Evolutionary conservation across 139 green algal species (phyloP).

Genomic region (Dunaliella sp.): DNA sequence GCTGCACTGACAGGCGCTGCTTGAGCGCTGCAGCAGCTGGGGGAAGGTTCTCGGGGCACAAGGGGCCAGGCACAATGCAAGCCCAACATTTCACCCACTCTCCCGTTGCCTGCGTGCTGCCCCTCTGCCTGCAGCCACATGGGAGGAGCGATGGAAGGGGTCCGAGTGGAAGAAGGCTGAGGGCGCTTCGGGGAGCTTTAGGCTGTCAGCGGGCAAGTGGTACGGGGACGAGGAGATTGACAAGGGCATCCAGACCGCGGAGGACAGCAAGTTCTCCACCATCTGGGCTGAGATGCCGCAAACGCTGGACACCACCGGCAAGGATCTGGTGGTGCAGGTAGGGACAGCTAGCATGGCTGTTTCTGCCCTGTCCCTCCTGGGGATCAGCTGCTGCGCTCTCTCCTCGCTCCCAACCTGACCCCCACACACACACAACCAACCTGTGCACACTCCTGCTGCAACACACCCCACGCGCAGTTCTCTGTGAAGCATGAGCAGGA

Average conservation of each 20-base stretch:
- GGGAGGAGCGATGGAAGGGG: slow-evolving; percentile 70
- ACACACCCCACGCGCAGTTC: slow-evolving; percentile 55
- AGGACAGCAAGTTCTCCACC: slow-evolving; percentile 79
- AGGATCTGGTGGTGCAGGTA: slow-evolving; percentile 83
- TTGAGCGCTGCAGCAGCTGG: background rate
- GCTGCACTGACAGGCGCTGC: slow-evolving; percentile 4
- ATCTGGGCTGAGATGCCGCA: slow-evolving; percentile 59
- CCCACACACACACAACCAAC: too few species aligned
- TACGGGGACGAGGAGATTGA: slow-evolving; percentile 53
- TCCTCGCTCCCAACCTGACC: too few species aligned
- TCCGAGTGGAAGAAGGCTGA: slow-evolving; percentile 71
- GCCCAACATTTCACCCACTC: too few species aligned
- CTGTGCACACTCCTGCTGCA: background rate
- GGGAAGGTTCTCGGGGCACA: background rate
- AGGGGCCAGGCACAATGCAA: too few species aligned
- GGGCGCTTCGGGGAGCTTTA: slow-evolving; percentile 69
- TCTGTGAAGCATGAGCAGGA: slow-evolving; percentile 88
- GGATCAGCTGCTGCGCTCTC: too few species aligned
- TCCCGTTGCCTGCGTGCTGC: background rate
- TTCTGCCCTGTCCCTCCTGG: too few species aligned
- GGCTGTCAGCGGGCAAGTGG: slow-evolving; percentile 68
- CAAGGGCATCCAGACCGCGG: slow-evolving; percentile 79
- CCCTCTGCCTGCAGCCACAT: slow-evolving; percentile 38
- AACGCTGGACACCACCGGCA: slow-evolving; percentile 75
- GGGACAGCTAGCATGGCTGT: background rate